Evolutionary conservation across 75 land plant species (phyloP).

Genomic region (Pinus tabuliformis): DNA sequence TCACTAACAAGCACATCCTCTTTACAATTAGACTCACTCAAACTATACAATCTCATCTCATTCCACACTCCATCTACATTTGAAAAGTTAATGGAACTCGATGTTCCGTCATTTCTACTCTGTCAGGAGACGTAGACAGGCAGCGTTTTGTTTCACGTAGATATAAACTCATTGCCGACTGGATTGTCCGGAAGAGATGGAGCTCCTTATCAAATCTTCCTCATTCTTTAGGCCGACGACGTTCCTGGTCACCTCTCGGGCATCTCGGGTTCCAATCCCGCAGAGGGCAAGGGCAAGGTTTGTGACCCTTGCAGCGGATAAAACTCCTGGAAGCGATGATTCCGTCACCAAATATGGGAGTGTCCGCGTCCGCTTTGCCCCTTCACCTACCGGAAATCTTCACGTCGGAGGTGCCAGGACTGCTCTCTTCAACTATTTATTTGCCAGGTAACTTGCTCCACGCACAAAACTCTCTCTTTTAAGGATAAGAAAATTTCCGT

Average conservation of each 20-base stretch:
- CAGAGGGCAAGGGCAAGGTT: not conserved
- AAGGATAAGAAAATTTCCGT: no score
- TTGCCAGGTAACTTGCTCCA: slow-evolving; percentile 56
- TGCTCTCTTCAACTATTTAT: slow-evolving; percentile 92
- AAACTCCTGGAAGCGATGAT: not conserved
- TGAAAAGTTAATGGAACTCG: no score
- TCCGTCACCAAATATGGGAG: not conserved
- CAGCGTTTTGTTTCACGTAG: no score
- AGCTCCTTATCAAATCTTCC: slow-evolving; percentile 4
- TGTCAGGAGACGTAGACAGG: no score
- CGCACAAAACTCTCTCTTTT: not conserved
- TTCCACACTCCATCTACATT: no score
- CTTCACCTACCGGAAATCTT: slow-evolving; percentile 96
- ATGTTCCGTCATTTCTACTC: no score
- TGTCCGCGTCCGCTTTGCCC: slow-evolving; percentile 95
- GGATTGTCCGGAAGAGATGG: not conserved
- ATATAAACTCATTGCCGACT: no score
- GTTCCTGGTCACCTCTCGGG: not conserved
- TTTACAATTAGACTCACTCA: no score
- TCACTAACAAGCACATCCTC: no score
- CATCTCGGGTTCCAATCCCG: not conserved
- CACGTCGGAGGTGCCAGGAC: slow-evolving; percentile 98
- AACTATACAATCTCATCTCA: no score
- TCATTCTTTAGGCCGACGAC: not conserved
- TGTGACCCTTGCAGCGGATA: not conserved